Percentiles rank a stretch among this genome's conserved stretches.
phyloP scores from a whole-genome alignment of 1,284 basidiomycete species.

The Phlebopus sp. region DNA sequence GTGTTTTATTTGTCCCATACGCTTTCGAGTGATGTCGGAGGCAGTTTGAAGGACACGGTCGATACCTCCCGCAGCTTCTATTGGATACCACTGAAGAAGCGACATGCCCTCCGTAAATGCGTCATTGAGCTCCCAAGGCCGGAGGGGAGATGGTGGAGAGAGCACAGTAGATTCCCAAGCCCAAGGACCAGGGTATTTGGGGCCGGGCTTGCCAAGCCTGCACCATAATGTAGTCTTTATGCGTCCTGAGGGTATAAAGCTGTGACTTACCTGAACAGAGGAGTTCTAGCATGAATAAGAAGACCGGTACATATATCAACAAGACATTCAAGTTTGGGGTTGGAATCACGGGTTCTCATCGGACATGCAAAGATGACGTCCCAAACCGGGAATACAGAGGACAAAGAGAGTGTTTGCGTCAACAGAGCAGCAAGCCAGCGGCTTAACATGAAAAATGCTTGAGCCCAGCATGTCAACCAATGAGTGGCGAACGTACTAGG shows the following conservation, averaged over 20 bases:
- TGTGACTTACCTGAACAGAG: slow-evolving; percentile 51
- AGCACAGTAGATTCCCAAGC: slow-evolving; percentile 40
- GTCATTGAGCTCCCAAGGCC: slow-evolving; percentile 56
- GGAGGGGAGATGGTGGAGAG: slow-evolving; percentile 44
- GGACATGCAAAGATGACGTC: slow-evolving; percentile 65
- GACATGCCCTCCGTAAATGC: slow-evolving; percentile 65
- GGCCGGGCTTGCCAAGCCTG: slow-evolving; percentile 54
- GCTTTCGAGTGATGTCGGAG: slow-evolving; percentile 52
- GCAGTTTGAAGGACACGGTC: slow-evolving; percentile 69
- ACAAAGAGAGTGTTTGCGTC: slow-evolving; percentile 65
- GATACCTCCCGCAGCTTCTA: slow-evolving; percentile 62
- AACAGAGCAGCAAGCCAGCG: slow-evolving; percentile 75
- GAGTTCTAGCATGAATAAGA: slow-evolving; percentile 54
- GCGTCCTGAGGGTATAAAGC: neutral
- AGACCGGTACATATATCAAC: slow-evolving; percentile 68
- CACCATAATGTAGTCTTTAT: neutral
- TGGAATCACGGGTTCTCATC: slow-evolving; percentile 49
- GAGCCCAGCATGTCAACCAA: slow-evolving; percentile 5
- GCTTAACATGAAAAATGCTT: slow-evolving; percentile 34
- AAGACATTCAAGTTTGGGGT: slow-evolving; percentile 64
- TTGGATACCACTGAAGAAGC: slow-evolving; percentile 61
- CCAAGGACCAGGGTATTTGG: slow-evolving; percentile 53
- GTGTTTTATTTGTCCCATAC: slow-evolving; percentile 39
- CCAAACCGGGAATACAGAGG: slow-evolving; percentile 62
- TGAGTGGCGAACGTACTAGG: slow-evolving; percentile 54